These are phyloP conservation scores for Dothiorella sarmentorum DNA, from an alignment of 2,329 filamentous ascomycete species.

Conservation along the genomic window DNA sequence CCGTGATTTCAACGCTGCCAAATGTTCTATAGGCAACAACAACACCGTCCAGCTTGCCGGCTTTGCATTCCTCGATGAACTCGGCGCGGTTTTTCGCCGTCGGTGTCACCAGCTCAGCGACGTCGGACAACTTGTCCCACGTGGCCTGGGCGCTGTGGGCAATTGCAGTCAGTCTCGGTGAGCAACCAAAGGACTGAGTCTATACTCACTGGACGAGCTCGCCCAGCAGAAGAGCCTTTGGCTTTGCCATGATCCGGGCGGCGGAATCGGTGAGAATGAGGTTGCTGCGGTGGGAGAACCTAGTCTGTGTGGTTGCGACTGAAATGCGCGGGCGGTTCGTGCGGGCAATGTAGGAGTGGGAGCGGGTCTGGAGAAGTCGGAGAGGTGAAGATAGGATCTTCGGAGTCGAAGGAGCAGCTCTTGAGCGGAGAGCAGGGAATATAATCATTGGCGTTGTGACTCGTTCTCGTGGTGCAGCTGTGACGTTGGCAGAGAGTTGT, in stretches of 20 bases:
- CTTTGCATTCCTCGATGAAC: slow-evolving; percentile 66
- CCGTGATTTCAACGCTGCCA: slow-evolving; percentile 60
- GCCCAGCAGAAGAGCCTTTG: slow-evolving; percentile 62
- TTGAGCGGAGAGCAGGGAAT: not conserved
- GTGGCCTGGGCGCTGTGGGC: slow-evolving; percentile 57
- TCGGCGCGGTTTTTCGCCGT: slow-evolving; percentile 59
- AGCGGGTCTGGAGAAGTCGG: not conserved
- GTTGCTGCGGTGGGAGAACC: not conserved
- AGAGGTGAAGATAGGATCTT: not conserved
- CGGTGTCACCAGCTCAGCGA: slow-evolving; percentile 65
- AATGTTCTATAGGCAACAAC: slow-evolving; percentile 70
- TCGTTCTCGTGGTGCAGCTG: no score
- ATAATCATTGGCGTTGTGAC: no score
- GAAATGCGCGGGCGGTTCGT: not conserved
- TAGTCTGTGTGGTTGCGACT: not conserved
- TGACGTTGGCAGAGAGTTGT: no score
- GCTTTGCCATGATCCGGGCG: slow-evolving; percentile 43
- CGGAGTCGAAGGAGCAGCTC: not conserved
- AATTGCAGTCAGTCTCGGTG: not conserved
- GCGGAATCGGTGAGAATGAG: not conserved
- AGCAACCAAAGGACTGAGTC: not conserved
- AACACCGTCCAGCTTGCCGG: slow-evolving; percentile 64
- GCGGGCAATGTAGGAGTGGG: not conserved
- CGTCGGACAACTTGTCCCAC: slow-evolving; percentile 58
- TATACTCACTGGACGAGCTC: slow-evolving; percentile 59